phyloP scores from a whole-genome alignment of 2,329 filamentous ascomycete genomes.

The Colletotrichum aenigma region DNA sequence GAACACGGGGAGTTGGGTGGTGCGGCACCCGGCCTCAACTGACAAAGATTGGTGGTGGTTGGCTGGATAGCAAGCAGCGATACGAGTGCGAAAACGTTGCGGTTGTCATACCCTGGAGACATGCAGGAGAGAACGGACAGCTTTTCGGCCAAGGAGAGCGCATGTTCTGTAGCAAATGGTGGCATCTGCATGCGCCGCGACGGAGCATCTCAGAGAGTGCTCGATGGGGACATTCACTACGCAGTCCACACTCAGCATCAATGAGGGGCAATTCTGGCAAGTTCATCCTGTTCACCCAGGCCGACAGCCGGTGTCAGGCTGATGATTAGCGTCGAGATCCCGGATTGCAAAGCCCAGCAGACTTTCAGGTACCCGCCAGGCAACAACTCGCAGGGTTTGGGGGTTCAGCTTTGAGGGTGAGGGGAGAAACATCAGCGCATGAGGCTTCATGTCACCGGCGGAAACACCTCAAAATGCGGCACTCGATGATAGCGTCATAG shows the following conservation, averaged over 20 bases:
- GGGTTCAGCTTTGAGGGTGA: not conserved
- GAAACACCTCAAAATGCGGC: not conserved
- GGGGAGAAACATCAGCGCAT: not conserved
- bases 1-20: not conserved
- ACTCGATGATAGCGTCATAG: conserved; percentile 7
- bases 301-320: not conserved
- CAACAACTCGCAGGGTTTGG: not conserved
- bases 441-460: not conserved
- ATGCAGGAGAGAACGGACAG: not conserved
- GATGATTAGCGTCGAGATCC: conserved; percentile 2
- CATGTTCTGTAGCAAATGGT: not conserved
- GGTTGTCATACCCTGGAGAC: not conserved
- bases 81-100: not conserved
- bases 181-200: not conserved
- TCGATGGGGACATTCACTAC: not conserved
- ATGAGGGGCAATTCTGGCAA: not conserved
- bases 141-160: not conserved
- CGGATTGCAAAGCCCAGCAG: not conserved
- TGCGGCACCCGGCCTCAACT: not conserved
- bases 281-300: not conserved
- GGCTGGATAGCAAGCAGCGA: not conserved
- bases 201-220: not conserved
- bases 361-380: conserved; percentile 19
- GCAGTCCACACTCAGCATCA: not conserved
- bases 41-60: not conserved